A percentile compares a stretch with the other conserved stretches of the same genome.
Evolutionary conservation across 129 eudicot genomes (phyloP).

Genomic region (Cynara cardunculus): DNA sequence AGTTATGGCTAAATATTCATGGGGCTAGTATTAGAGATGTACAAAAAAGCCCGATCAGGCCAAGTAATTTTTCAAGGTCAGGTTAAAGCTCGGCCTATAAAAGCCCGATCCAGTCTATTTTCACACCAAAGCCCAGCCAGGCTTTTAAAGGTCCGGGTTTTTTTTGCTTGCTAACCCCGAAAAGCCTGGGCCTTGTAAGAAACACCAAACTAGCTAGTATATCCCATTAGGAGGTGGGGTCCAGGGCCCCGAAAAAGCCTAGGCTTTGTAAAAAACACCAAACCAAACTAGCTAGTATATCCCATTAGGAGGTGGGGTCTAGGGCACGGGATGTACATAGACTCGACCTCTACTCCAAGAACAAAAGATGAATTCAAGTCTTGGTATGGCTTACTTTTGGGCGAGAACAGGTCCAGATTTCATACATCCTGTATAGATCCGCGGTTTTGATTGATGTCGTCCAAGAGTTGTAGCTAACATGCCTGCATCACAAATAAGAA

Average conservation of each 20-base stretch:
- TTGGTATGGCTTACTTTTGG: conserved; percentile 47
- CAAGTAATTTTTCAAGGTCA: neutral
- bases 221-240: too few species aligned
- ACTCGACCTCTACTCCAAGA: too few species aligned
- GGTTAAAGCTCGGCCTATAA: neutral
- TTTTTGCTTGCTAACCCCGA: too few species aligned
- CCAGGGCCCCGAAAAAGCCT: too few species aligned
- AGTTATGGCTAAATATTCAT: neutral
- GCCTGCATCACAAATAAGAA: conserved; percentile 32
- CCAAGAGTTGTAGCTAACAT: conserved; percentile 74
- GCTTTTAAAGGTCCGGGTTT: too few species aligned
- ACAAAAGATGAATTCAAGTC: neutral
- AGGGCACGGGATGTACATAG: too few species aligned
- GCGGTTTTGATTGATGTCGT: conserved; percentile 61
- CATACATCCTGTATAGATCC: conserved; percentile 80
- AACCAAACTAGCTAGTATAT: too few species aligned
- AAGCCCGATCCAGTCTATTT: neutral
- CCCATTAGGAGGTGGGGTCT: too few species aligned
- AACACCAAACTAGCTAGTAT: too few species aligned
- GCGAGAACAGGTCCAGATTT: conserved; percentile 92
- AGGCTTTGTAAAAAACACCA: too few species aligned
- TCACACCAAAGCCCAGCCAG: neutral
- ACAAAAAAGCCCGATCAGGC: neutral
- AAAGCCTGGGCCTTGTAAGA: too few species aligned
- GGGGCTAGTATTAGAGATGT: neutral